A percentile compares a stretch with the other conserved stretches of the same genome.
Evolutionary conservation across 2,329 filamentous ascomycete genomes (phyloP).

Genomic region (Claviceps digitariae): DNA sequence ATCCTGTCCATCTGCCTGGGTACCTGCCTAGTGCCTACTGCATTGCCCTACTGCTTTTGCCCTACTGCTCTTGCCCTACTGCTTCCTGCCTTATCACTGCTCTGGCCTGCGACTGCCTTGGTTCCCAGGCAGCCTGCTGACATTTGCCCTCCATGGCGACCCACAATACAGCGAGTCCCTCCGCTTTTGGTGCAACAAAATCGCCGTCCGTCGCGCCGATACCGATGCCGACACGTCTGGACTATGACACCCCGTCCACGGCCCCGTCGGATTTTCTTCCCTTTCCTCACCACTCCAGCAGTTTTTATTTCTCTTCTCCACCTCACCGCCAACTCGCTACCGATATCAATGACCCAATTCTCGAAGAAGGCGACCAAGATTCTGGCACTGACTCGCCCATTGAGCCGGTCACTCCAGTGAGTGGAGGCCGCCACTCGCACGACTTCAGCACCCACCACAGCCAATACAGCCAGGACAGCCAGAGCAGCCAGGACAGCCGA

Average conservation of each 20-base stretch:
- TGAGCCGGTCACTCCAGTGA: slow-evolving; percentile 50
- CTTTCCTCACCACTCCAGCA: slow-evolving; percentile 8
- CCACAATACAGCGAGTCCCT: slow-evolving; percentile 4
- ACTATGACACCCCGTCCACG: slow-evolving; percentile 4
- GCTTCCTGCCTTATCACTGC: no score
- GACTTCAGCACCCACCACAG: slow-evolving; percentile 32
- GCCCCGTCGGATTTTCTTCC: slow-evolving; percentile 3
- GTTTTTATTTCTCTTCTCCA: slow-evolving; percentile 25
- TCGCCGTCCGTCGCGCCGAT: slow-evolving; percentile 4
- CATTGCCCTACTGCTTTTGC: no score
- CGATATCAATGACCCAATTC: slow-evolving; percentile 38
- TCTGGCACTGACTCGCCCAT: slow-evolving; percentile 45
- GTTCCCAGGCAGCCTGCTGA: slow-evolving; percentile 6
- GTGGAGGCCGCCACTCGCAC: slow-evolving; percentile 40
- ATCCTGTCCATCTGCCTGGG: neutral
- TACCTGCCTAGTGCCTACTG: neutral
- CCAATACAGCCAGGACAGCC: slow-evolving; percentile 14
- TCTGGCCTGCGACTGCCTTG: neutral
- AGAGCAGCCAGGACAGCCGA: slow-evolving; percentile 9
- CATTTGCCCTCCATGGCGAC: slow-evolving; percentile 2
- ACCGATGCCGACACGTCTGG: slow-evolving; percentile 3
- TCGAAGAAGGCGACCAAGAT: slow-evolving; percentile 40
- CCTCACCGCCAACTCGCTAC: slow-evolving; percentile 30
- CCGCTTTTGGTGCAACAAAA: slow-evolving; percentile 1
- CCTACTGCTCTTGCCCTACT: no score